Conservation (phyloP, 129 eudicot species). For the Heracleum sosnowskyi region DNA sequence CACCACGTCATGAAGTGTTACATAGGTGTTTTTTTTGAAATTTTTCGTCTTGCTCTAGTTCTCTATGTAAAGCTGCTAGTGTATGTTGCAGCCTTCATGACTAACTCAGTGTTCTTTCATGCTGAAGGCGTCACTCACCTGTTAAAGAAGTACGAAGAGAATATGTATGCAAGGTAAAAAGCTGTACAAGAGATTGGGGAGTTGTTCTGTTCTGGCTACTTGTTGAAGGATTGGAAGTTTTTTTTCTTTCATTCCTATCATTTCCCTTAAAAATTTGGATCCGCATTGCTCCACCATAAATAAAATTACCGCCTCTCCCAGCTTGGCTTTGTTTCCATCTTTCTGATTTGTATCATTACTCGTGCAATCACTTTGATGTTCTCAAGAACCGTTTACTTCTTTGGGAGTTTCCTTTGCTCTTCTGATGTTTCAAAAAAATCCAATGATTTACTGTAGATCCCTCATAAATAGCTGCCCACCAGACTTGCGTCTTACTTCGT, state of each 20-base stretch:
- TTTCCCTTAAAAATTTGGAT: neutral
- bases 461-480: neutral
- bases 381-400: slow-evolving; percentile 5
- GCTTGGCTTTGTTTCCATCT: neutral
- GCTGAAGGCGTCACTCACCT: slow-evolving; percentile 97
- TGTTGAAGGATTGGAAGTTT: slow-evolving; percentile 3
- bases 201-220: neutral
- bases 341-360: slow-evolving; percentile 13
- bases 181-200: slow-evolving; percentile 24
- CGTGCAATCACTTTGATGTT: neutral
- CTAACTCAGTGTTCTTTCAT: slow-evolving; percentile 84
- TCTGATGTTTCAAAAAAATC: slow-evolving; percentile 14
- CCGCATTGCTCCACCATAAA: neutral
- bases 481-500: neutral
- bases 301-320: neutral
- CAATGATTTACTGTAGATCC: neutral
- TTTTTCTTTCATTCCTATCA: neutral
- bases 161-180: slow-evolving; percentile 94
- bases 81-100: slow-evolving; percentile 47
- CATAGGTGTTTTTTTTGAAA: slow-evolving; percentile 71
- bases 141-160: slow-evolving; percentile 89
- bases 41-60: slow-evolving; percentile 44
- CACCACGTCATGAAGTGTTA: slow-evolving; percentile 67
- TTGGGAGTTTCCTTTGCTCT: slow-evolving; percentile 18
- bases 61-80: slow-evolving; percentile 45